Conservation (phyloP, 345 rosid species). For the Litchi chinensis region DNA sequence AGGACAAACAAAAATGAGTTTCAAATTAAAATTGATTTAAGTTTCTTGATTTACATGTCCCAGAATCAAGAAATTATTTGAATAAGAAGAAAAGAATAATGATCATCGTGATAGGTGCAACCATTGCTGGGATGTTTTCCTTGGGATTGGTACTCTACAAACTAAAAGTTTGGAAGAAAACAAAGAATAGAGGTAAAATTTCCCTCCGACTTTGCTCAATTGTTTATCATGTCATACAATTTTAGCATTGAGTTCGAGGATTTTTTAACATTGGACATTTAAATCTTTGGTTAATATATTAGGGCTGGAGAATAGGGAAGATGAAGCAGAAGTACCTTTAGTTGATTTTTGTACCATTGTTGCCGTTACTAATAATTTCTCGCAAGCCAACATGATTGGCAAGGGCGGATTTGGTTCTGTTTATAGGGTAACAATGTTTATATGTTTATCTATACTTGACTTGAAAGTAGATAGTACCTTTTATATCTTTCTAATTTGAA, state of each 20-base stretch:
- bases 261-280: too few relatives aligned
- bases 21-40: neutral
- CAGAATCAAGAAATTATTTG: too few relatives aligned
- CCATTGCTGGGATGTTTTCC: neutral
- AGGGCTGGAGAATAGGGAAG: neutral
- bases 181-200: too few relatives aligned
- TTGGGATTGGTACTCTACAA: neutral
- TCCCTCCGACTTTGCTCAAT: too few relatives aligned
- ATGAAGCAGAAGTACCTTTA: slow-evolving; percentile 27
- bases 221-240: too few relatives aligned
- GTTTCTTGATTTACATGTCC: too few relatives aligned
- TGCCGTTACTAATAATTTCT: slow-evolving; percentile 35
- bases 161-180: neutral
- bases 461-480: neutral
- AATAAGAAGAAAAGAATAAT: neutral
- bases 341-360: slow-evolving; percentile 28
- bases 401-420: slow-evolving; percentile 44
- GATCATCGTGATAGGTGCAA: neutral
- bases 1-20: neutral
- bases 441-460: neutral
- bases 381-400: slow-evolving; percentile 29
- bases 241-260: too few relatives aligned
- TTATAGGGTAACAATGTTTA: neutral
- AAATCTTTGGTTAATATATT: too few relatives aligned
- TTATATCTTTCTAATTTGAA: too few relatives aligned